Evolutionary conservation across 1,139 yeast species (phyloP), one percentile per base, ranked within the genome.

Genomic region (Yamadazyma buinensis): DNA sequence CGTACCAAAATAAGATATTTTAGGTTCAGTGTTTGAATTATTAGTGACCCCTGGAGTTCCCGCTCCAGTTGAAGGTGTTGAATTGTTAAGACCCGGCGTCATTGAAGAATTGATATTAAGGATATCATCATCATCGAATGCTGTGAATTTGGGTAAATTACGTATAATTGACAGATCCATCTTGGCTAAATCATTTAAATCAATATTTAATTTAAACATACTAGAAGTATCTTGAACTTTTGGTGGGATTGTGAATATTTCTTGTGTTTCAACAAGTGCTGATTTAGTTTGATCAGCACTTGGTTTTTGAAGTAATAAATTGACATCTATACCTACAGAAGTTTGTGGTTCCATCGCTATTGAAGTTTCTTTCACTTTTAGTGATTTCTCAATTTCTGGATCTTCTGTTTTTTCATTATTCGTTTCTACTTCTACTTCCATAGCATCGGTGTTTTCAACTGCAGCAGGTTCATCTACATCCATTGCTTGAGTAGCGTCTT

Each of bases 141-240:
- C 79, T 2, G 67, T 54, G 52, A 74, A 79, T 14, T 69, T 53
- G 1, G 86, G 81, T 18, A 81, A 47, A 34, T 73, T 71, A 18
- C 74, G 71, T 7, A 80, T 48, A 12, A 83, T 67, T 0, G 79
- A 66, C 41, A 64, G 73, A 41, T 80, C 85, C 7, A 73, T 57
- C 28, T 68, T 62, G 40, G 76, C 72, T 37, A 86, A 55, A 12
- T 75, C 77, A 30, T 73, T 67, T 10, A 74, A 46, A 34, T 73
- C 67, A 12, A 81, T 60, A 41, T 67, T 69, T 9, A 82, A 49
- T 43, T 77, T 84, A 63, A 84, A 80, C 0, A 84, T 77, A n/a
- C 66, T 55, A 3, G 46, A 26, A 8, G 29, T 34, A 24, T 46
- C 49, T 14, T 38, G 34, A 8, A 40, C 33, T 26, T 34, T 43